Conservation (phyloP, 495 filamentous ascomycete genomes). For the Aspergillus kassunensis region DNA sequence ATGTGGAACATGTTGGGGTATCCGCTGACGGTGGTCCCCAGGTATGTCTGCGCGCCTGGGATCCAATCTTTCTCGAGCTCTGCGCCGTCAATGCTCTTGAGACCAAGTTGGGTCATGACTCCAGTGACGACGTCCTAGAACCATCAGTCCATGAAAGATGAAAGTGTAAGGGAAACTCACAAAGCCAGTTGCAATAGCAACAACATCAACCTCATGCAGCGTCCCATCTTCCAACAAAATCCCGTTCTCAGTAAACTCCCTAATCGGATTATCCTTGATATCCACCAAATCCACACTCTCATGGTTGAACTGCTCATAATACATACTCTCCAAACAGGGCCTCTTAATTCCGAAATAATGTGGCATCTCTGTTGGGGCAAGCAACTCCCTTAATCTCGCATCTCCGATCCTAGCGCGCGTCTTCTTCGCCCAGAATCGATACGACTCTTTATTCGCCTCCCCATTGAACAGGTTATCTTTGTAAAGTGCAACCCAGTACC, state of each 20-base stretch:
- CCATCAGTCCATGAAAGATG: background rate
- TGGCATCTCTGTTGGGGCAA: constrained; percentile 51
- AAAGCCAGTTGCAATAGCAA: constrained; percentile 55
- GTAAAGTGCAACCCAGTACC: constrained; percentile 48
- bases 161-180: constrained; percentile 10
- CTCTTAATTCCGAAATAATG: constrained; percentile 54
- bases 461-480: constrained; percentile 45
- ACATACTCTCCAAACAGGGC: constrained; percentile 50
- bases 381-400: constrained; percentile 42
- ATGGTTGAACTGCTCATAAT: constrained; percentile 56
- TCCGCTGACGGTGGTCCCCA: constrained; percentile 42
- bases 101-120: constrained; percentile 1
- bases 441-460: constrained; percentile 47
- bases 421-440: constrained; percentile 56
- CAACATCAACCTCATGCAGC: constrained; percentile 46
- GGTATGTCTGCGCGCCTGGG: constrained; percentile 42
- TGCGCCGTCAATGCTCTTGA: background rate
- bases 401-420: constrained; percentile 47
- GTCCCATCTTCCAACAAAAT: constrained; percentile 39
- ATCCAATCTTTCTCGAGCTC: background rate
- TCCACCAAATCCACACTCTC: constrained; percentile 52
- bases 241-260: constrained; percentile 41
- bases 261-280: constrained; percentile 46
- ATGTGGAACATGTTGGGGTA: constrained; percentile 53
- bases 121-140: constrained; percentile 1